These are phyloP conservation scores for Leucosporidium yakuticum DNA, from an alignment of 768 basidiomycete species.

Conservation along the genomic window DNA sequence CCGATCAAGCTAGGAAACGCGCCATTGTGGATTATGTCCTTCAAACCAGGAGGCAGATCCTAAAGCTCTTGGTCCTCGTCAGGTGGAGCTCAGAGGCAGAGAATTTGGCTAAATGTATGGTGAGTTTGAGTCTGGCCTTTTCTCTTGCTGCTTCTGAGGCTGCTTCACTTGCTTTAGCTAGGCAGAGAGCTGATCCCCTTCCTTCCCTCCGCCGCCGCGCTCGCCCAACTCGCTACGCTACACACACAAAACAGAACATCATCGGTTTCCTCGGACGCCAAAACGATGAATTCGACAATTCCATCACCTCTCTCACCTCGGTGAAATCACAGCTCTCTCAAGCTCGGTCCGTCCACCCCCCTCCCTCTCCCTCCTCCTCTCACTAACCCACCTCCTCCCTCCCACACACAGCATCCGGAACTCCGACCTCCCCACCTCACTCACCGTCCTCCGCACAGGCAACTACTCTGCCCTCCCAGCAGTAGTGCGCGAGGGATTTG, in stretches of 20 bases:
- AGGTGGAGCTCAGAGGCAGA: constrained; percentile 71
- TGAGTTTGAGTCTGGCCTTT: constrained; percentile 7
- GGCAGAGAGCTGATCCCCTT: too few species aligned
- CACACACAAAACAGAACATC: constrained; percentile 77
- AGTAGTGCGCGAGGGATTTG: constrained; percentile 36
- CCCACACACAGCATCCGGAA: constrained; percentile 64
- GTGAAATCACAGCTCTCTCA: constrained; percentile 65
- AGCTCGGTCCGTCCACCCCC: constrained; percentile 58
- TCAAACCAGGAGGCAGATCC: constrained; percentile 81
- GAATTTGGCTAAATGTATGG: constrained; percentile 32
- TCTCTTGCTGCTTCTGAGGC: constrained; percentile 1
- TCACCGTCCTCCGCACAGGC: constrained; percentile 80
- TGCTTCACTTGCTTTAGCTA: not conserved
- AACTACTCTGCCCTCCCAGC: constrained; percentile 78
- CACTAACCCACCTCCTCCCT: not conserved
- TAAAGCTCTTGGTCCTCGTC: constrained; percentile 76
- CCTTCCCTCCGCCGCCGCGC: not conserved
- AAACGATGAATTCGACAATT: constrained; percentile 72
- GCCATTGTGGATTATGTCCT: constrained; percentile 82
- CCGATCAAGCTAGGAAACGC: constrained; percentile 60
- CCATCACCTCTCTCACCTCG: constrained; percentile 58
- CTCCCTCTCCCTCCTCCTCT: not conserved
- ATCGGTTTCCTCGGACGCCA: constrained; percentile 79
- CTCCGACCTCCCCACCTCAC: constrained; percentile 83
- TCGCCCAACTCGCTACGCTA: constrained; percentile 41